Evolutionary conservation across 192 early-diverging fungal genomes (phyloP).

Genomic region (Backusella liffmaniae): DNA sequence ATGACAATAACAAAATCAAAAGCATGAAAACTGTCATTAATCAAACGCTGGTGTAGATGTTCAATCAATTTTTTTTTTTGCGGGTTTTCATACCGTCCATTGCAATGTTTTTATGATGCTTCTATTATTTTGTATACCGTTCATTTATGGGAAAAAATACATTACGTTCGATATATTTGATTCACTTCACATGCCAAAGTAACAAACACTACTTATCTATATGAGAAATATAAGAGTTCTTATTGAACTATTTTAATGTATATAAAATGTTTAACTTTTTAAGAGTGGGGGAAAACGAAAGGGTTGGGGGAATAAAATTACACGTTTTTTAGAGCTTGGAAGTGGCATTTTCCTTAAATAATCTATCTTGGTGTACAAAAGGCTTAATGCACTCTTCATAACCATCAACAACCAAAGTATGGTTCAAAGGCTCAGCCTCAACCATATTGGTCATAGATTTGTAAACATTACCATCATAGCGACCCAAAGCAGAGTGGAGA

Average conservation of each 20-base stretch:
- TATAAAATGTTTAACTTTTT: neutral
- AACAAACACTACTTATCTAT: neutral
- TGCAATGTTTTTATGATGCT: no score
- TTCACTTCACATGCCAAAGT: neutral
- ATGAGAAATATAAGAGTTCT: neutral
- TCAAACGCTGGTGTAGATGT: no score
- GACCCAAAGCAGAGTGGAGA: constrained; percentile 75
- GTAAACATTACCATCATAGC: constrained; percentile 76
- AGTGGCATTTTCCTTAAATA: neutral
- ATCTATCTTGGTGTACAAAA: constrained; percentile 23
- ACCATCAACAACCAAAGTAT: constrained; percentile 52
- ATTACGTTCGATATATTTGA: no score
- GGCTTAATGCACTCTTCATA: constrained; percentile 52
- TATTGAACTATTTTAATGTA: neutral
- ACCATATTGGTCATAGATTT: constrained; percentile 75
- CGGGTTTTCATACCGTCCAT: no score
- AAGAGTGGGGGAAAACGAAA: neutral
- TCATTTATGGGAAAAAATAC: no score
- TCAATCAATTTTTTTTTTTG: no score
- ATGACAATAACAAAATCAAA: no score
- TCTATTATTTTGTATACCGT: no score
- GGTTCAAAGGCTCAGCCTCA: constrained; percentile 73
- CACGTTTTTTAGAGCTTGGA: constrained; percentile 25
- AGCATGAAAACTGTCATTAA: no score
- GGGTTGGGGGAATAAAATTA: neutral